A percentile compares a stretch with the other conserved stretches of the same genome.
phyloP scores from a whole-genome alignment of 1,284 basidiomycete genomes.

The Takashimella tepidaria region DNA sequence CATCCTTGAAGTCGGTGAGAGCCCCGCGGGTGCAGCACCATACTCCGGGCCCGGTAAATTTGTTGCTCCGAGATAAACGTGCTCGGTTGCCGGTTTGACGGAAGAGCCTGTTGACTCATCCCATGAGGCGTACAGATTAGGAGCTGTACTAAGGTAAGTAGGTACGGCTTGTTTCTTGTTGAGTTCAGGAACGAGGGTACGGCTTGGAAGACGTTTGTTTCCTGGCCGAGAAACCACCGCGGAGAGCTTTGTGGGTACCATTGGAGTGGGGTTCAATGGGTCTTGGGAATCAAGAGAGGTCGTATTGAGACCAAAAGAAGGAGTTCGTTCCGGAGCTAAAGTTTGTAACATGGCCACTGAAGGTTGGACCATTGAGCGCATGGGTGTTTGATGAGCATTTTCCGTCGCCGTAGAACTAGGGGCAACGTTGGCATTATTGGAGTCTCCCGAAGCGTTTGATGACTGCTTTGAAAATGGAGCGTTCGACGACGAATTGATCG shows the following conservation, averaged over 20 bases:
- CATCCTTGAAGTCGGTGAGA: no score
- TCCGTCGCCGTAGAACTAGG: neutral
- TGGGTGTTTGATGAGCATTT: no score
- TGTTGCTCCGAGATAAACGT: no score
- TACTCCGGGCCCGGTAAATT: no score
- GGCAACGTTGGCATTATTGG: conserved; percentile 1
- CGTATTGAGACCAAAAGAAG: conserved; percentile 31
- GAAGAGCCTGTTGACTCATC: no score
- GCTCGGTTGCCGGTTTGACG: no score
- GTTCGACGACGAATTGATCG: conserved; percentile 3
- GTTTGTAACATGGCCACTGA: conserved; percentile 40
- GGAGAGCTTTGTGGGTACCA: conserved; percentile 7
- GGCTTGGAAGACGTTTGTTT: conserved; percentile 45
- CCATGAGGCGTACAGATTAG: no score
- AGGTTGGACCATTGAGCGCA: conserved; percentile 14
- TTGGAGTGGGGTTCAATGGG: conserved; percentile 1
- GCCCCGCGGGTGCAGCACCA: no score
- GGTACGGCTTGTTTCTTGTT: no score
- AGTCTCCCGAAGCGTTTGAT: neutral
- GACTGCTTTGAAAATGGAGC: conserved; percentile 7
- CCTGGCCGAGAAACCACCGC: conserved; percentile 30
- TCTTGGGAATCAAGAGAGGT: conserved; percentile 5
- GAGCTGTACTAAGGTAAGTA: no score
- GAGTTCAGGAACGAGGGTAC: conserved; percentile 35
- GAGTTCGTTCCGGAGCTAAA: conserved; percentile 42